Conservation (phyloP, 140 eudicot species). For the Stevia rebaudiana region DNA sequence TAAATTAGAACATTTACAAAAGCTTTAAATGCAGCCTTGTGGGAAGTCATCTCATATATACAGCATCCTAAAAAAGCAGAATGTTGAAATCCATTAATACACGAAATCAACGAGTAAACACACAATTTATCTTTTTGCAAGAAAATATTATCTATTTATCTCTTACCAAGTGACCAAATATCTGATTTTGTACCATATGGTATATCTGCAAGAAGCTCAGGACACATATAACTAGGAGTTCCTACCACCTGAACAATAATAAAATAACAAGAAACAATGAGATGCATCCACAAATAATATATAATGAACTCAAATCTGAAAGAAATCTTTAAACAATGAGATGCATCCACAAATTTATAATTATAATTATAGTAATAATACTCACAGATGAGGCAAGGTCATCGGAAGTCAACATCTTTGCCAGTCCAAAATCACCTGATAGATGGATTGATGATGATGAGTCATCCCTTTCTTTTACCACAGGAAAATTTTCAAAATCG, state of each 20-base stretch:
- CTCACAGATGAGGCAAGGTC: slow-evolving; percentile 97
- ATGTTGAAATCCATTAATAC: slow-evolving; percentile 12
- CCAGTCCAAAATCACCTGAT: slow-evolving; percentile 98
- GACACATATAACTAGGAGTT: slow-evolving; percentile 98
- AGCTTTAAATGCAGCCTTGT: slow-evolving; percentile 94
- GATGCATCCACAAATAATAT: slow-evolving; percentile 1
- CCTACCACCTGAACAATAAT: slow-evolving; percentile 69
- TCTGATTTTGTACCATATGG: slow-evolving; percentile 98
- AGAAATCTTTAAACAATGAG: neutral
- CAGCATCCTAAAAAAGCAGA: slow-evolving; percentile 69
- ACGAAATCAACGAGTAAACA: slow-evolving; percentile 4
- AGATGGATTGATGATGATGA: slow-evolving; percentile 6
- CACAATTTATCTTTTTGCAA: slow-evolving; percentile 1
- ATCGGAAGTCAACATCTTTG: slow-evolving; percentile 87
- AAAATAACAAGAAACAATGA: slow-evolving; percentile 16
- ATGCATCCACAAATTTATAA: no score
- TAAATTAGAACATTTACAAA: slow-evolving; percentile 58
- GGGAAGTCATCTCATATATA: slow-evolving; percentile 89
- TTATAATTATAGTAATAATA: no score
- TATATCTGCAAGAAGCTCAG: slow-evolving; percentile 98
- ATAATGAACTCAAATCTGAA: slow-evolving; percentile 1
- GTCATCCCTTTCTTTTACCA: slow-evolving; percentile 16
- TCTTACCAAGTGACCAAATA: slow-evolving; percentile 94
- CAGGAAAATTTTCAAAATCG: neutral
- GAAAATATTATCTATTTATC: neutral